Conservation (phyloP, 2,329 filamentous ascomycete species). For the Pyrenochaeta sp. region DNA sequence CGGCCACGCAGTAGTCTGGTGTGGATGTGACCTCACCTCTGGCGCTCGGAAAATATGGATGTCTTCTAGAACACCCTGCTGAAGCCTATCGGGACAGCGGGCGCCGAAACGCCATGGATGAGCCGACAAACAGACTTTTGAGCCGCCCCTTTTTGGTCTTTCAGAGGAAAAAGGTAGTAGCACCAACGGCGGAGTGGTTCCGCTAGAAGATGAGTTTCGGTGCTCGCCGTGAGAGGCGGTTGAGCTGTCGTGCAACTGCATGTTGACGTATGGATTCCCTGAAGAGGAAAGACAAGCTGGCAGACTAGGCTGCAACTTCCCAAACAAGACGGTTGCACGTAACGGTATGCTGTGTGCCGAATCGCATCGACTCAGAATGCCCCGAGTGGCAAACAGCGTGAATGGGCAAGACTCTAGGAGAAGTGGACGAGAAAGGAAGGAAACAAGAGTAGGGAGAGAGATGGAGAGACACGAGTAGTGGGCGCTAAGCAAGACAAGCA, state of each 20-base stretch:
- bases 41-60: constrained; percentile 12
- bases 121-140: not conserved
- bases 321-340: constrained; percentile 1
- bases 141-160: no score
- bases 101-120: constrained; percentile 9
- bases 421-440: not conserved
- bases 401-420: not conserved
- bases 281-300: constrained; percentile 4
- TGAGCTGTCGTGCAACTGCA: constrained; percentile 11
- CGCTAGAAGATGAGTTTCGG: constrained; percentile 5
- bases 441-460: not conserved
- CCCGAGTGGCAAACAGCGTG: not conserved
- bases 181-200: not conserved
- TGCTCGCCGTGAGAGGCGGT: constrained; percentile 3
- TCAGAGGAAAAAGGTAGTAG: not conserved
- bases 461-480: not conserved
- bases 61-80: constrained; percentile 22
- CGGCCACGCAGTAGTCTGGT: constrained; percentile 5
- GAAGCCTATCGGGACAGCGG: constrained; percentile 1
- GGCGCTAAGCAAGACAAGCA: constrained; percentile 2
- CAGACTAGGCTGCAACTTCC: constrained; percentile 4
- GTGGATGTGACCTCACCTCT: constrained; percentile 6
- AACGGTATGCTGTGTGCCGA: constrained; percentile 1
- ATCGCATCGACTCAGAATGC: not conserved
- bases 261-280: constrained; percentile 1